These are phyloP conservation scores for Phaeosphaeria sp. DNA, from an alignment of 2,329 filamentous ascomycete genomes.

Conservation along the genomic window DNA sequence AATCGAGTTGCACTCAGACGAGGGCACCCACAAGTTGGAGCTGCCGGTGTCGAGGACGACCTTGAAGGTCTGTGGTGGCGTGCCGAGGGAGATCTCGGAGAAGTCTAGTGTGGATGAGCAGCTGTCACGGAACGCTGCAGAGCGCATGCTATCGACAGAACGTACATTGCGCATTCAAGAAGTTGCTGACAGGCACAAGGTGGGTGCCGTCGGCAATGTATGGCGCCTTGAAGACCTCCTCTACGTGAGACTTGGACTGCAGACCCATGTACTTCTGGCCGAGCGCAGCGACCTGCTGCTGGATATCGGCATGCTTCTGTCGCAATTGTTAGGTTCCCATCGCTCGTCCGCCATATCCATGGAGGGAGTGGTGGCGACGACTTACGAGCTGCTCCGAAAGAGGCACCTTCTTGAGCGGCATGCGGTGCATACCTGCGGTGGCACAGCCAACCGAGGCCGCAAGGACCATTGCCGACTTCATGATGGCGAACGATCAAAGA, in stretches of 20 bases:
- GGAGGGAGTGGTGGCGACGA: slow-evolving; percentile 29
- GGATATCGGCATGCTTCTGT: slow-evolving; percentile 78
- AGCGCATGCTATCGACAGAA: slow-evolving; percentile 18
- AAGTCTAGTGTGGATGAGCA: slow-evolving; percentile 68
- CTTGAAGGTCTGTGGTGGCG: slow-evolving; percentile 94
- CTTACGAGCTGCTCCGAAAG: slow-evolving; percentile 90
- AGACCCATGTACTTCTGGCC: slow-evolving; percentile 96
- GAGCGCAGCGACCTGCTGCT: slow-evolving; percentile 80
- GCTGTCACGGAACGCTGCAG: neutral
- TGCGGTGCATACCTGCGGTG: slow-evolving; percentile 81
- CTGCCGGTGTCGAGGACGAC: slow-evolving; percentile 98
- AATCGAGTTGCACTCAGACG: slow-evolving; percentile 87
- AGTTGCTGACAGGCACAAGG: slow-evolving; percentile 91
- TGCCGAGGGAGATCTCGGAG: slow-evolving; percentile 93
- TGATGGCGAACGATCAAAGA: slow-evolving; percentile 51
- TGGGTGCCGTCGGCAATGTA: slow-evolving; percentile 72
- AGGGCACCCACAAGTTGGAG: slow-evolving; percentile 99
- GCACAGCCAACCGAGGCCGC: slow-evolving; percentile 77
- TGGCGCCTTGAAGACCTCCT: slow-evolving; percentile 81
- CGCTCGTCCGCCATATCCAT: slow-evolving; percentile 12
- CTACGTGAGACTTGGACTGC: slow-evolving; percentile 70
- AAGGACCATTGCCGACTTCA: slow-evolving; percentile 86
- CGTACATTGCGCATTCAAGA: slow-evolving; percentile 98
- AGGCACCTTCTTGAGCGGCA: slow-evolving; percentile 97
- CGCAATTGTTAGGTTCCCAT: slow-evolving; percentile 23